Conservation (phyloP, 1,139 yeast species). For the Kazachstania sp. region DNA sequence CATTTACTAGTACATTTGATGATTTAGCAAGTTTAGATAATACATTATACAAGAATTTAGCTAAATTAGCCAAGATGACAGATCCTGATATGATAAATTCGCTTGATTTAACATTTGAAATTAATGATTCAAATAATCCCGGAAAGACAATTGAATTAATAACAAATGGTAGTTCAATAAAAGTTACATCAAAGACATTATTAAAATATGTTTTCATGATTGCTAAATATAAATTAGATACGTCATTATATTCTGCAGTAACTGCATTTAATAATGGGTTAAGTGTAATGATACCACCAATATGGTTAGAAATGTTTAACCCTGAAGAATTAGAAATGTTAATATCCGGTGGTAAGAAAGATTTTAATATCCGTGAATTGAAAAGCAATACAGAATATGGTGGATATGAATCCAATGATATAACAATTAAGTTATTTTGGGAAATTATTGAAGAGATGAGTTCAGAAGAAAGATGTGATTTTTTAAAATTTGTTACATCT, state of each 20-base stretch:
- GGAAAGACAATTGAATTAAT: slow-evolving; percentile 44
- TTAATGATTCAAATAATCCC: slow-evolving; percentile 29
- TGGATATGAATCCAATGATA: slow-evolving; percentile 52
- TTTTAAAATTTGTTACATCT: slow-evolving; percentile 82
- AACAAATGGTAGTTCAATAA: slow-evolving; percentile 47
- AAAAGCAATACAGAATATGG: slow-evolving; percentile 54
- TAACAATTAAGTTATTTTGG: slow-evolving; percentile 62
- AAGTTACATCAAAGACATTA: slow-evolving; percentile 55
- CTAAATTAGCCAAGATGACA: slow-evolving; percentile 50
- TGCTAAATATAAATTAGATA: slow-evolving; percentile 72
- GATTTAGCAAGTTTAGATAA: slow-evolving; percentile 67
- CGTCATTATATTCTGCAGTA: slow-evolving; percentile 50
- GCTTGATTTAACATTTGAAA: slow-evolving; percentile 59
- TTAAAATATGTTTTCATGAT: slow-evolving; percentile 69
- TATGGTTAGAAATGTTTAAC: slow-evolving; percentile 80
- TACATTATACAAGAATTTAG: slow-evolving; percentile 56
- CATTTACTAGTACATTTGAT: slow-evolving; percentile 48
- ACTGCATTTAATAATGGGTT: slow-evolving; percentile 64
- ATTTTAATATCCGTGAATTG: slow-evolving; percentile 65
- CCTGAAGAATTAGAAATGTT: slow-evolving; percentile 75
- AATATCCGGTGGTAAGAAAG: slow-evolving; percentile 71
- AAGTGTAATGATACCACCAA: slow-evolving; percentile 54
- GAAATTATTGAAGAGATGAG: slow-evolving; percentile 62
- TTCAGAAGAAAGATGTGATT: slow-evolving; percentile 49
- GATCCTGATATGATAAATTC: slow-evolving; percentile 44